Conservation (phyloP, 768 basidiomycete species). For the Mrakia blollopis region DNA sequence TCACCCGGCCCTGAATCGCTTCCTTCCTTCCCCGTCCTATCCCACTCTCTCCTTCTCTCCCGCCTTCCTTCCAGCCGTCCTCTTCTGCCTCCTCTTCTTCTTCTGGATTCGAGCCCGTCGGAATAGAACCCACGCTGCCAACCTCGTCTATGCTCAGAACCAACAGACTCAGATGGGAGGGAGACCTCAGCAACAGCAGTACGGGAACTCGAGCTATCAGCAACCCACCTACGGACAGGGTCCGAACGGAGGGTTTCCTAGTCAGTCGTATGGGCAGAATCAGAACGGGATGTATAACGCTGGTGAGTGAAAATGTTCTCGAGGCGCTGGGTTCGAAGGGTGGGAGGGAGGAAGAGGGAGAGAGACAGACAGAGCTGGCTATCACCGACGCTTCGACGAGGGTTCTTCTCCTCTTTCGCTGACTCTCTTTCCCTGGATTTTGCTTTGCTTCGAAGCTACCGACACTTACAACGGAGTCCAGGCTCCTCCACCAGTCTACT, state of each 20-base stretch:
- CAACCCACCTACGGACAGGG: neutral
- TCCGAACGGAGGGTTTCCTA: neutral
- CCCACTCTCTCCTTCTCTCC: neutral
- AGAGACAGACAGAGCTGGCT: neutral
- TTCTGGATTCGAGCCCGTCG: neutral
- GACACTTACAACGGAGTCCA: neutral
- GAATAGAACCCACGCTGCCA: neutral
- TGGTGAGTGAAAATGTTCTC: no score
- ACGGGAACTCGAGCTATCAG: neutral
- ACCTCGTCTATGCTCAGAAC: constrained; percentile 1
- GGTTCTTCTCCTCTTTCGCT: no score
- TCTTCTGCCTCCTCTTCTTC: constrained; percentile 6
- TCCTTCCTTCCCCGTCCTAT: neutral
- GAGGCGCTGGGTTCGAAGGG: no score
- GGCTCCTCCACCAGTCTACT: constrained; percentile 5
- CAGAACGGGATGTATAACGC: constrained; percentile 1
- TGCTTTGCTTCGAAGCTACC: neutral
- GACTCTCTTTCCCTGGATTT: neutral
- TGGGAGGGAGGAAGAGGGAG: neutral
- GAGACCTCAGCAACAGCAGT: neutral
- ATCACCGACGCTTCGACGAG: neutral
- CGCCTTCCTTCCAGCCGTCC: neutral
- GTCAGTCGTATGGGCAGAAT: neutral
- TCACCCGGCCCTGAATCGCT: neutral
- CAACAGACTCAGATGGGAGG: neutral